These are phyloP conservation scores for Debaryomyces maramus DNA, from an alignment of 805 yeast species.

Conservation along the genomic window DNA sequence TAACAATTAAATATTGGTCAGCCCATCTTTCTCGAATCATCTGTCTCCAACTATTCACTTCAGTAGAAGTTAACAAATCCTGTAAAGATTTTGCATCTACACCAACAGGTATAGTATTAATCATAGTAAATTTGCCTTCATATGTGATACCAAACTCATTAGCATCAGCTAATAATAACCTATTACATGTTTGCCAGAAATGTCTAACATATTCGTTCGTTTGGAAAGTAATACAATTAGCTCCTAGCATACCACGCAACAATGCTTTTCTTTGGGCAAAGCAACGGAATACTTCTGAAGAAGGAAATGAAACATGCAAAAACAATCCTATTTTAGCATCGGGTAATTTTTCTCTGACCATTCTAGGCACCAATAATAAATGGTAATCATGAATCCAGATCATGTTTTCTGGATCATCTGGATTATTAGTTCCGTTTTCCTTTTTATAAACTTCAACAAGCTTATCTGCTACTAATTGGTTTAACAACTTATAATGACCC, in stretches of 20 bases:
- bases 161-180: conserved; percentile 83
- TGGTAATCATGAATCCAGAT: conserved; percentile 97
- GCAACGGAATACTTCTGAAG: conserved; percentile 92
- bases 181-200: conserved; percentile 84
- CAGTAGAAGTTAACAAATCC: conserved; percentile 44
- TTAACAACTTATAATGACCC: conserved; percentile 75
- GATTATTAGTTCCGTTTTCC: conserved; percentile 50
- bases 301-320: conserved; percentile 92
- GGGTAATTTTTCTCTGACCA: conserved; percentile 77
- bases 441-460: conserved; percentile 57
- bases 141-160: conserved; percentile 59
- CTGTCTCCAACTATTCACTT: conserved; percentile 63
- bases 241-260: conserved; percentile 82
- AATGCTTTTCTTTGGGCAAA: conserved; percentile 81
- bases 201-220: conserved; percentile 92
- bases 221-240: conserved; percentile 86
- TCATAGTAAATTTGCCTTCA: conserved; percentile 56
- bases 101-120: conserved; percentile 71
- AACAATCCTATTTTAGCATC: conserved; percentile 88
- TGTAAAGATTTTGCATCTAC: conserved; percentile 65
- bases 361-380: conserved; percentile 76
- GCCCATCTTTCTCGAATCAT: conserved; percentile 80
- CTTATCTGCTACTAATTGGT: conserved; percentile 77
- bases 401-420: conserved; percentile 53
- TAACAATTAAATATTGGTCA: conserved; percentile 67